These are phyloP conservation scores for Lactuca saligna DNA, from an alignment of 129 eudicot genomes.

Conservation along the genomic window DNA sequence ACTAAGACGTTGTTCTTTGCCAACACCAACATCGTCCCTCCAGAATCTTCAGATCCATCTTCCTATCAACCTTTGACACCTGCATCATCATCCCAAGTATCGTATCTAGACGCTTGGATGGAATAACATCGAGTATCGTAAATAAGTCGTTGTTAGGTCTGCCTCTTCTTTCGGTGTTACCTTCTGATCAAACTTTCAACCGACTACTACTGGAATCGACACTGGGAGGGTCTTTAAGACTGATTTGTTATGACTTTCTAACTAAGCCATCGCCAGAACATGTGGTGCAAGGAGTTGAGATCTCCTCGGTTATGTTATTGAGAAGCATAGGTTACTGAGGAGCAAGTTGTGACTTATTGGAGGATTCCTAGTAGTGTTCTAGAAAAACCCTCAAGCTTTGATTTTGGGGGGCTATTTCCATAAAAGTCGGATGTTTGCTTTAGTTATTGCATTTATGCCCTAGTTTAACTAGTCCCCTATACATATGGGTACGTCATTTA, in stretches of 20 bases:
- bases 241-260: conserved; percentile 63
- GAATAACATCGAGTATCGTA: conserved; percentile 60
- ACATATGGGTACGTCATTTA: too few species aligned
- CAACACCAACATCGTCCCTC: conserved; percentile 72
- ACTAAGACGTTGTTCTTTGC: conserved; percentile 80
- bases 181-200: conserved; percentile 69
- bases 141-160: conserved; percentile 85
- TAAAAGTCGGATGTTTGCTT: too few species aligned
- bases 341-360: conserved; percentile 81
- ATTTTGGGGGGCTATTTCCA: too few species aligned
- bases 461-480: too few species aligned
- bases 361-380: conserved; percentile 82
- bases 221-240: conserved; percentile 84
- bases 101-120: conserved; percentile 78
- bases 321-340: conserved; percentile 68
- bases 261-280: conserved; percentile 80
- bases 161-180: conserved; percentile 83
- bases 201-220: conserved; percentile 74
- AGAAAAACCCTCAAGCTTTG: not conserved
- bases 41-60: conserved; percentile 73
- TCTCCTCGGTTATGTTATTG: too few species aligned
- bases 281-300: conserved; percentile 65
- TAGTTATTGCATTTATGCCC: too few species aligned
- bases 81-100: conserved; percentile 73
- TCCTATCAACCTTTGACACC: conserved; percentile 88